phyloP scores from a whole-genome alignment of 352 stramenopile species.

The Stramenopiles sp. region DNA sequence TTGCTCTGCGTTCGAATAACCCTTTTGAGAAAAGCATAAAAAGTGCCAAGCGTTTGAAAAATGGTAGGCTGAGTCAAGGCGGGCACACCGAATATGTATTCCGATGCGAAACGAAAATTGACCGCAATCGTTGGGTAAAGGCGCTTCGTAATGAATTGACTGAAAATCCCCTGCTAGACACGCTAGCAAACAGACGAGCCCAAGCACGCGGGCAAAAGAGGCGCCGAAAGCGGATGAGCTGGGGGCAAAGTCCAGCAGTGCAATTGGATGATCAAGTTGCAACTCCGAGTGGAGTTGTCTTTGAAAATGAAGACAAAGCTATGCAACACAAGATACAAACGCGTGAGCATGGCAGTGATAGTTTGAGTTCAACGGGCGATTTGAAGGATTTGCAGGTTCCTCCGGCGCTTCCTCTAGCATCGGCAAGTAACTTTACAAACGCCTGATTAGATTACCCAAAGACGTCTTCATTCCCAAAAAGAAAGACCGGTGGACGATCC shows the following conservation, averaged over 20 bases:
- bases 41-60: neutral
- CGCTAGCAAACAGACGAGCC: neutral
- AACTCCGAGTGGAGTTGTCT: neutral
- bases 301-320: neutral
- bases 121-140: neutral
- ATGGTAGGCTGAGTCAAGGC: neutral
- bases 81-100: neutral
- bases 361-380: neutral
- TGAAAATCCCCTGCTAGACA: neutral
- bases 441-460: no score
- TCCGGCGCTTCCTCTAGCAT: no score
- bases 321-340: neutral
- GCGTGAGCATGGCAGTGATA: neutral
- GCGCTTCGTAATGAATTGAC: neutral
- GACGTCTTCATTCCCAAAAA: no score
- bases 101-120: neutral
- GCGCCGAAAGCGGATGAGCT: neutral
- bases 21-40: neutral
- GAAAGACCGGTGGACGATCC: no score
- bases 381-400: neutral
- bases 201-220: neutral
- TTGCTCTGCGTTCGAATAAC: neutral
- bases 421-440: no score
- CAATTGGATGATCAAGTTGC: neutral
- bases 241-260: neutral